These are phyloP conservation scores for Aspergillus pseudoterreus DNA, from an alignment of 2,329 filamentous ascomycete species.

Conservation along the genomic window DNA sequence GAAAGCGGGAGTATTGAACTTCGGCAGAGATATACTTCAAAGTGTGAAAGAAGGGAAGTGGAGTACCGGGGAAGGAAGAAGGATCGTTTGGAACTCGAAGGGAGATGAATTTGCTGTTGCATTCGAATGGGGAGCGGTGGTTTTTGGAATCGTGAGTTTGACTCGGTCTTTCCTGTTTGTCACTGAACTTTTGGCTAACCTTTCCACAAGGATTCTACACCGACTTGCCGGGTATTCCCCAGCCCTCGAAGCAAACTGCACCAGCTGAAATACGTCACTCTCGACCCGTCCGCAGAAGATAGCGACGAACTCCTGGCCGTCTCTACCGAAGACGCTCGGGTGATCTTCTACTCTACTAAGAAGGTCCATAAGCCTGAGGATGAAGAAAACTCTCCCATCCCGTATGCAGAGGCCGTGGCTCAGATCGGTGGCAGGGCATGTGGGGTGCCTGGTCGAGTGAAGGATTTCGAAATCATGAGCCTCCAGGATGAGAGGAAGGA, in stretches of 20 bases:
- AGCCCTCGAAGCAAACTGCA: conserved; percentile 74
- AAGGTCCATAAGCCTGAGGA: conserved; percentile 37
- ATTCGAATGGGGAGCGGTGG: conserved; percentile 79
- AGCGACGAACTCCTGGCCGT: conserved; percentile 63
- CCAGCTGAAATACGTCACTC: conserved; percentile 66
- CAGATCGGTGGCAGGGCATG: conserved; percentile 71
- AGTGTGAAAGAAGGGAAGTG: conserved; percentile 73
- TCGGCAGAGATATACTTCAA: conserved; percentile 67
- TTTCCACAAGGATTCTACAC: conserved; percentile 62
- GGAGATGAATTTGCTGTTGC: conserved; percentile 83
- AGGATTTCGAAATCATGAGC: conserved; percentile 73
- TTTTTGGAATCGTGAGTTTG: conserved; percentile 69
- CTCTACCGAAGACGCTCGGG: conserved; percentile 84
- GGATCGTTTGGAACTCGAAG: conserved; percentile 73
- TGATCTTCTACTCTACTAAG: conserved; percentile 76
- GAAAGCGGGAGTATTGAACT: conserved; percentile 89
- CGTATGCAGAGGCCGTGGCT: conserved; percentile 61
- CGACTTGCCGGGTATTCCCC: conserved; percentile 69
- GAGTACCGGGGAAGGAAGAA: conserved; percentile 75
- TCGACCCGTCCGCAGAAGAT: conserved; percentile 42
- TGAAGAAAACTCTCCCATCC: conserved; percentile 52
- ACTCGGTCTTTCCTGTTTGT: neutral
- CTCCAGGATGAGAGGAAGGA: conserved; percentile 34
- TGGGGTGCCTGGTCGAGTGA: conserved; percentile 70
- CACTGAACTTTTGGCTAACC: conserved; percentile 13